phyloP scores from a whole-genome alignment of 495 filamentous ascomycete genomes.

The Pseudomonodictys pantanalensis region DNA sequence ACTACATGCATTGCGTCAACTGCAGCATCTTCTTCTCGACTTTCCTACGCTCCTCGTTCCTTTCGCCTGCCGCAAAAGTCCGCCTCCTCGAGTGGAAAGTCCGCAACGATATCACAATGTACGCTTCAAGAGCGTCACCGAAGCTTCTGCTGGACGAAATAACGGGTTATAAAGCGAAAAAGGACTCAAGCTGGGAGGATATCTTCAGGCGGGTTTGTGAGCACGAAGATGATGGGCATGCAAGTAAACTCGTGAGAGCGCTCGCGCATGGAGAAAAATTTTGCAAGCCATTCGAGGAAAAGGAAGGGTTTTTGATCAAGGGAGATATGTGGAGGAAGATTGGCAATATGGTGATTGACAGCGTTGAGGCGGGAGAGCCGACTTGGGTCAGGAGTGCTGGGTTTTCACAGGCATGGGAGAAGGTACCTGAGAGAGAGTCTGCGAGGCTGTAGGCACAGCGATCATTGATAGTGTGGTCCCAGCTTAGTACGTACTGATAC shows the following conservation, averaged over 20 bases:
- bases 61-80: constrained; percentile 50
- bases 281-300: constrained; percentile 45
- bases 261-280: constrained; percentile 55
- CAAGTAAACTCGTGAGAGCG: constrained; percentile 69
- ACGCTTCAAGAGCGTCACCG: constrained; percentile 59
- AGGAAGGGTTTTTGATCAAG: constrained; percentile 53
- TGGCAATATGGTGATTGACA: constrained; percentile 60
- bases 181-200: constrained; percentile 47
- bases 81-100: constrained; percentile 76
- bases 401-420: constrained; percentile 58
- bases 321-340: constrained; percentile 70
- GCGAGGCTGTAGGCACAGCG: constrained; percentile 12
- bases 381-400: constrained; percentile 58
- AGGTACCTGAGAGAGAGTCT: constrained; percentile 15
- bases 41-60: constrained; percentile 46
- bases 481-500: too few species aligned
- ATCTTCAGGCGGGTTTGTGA: constrained; percentile 55
- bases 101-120: constrained; percentile 64
- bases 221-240: constrained; percentile 74
- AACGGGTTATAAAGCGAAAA: constrained; percentile 49
- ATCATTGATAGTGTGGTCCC: too few species aligned
- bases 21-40: constrained; percentile 60
- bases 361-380: constrained; percentile 46
- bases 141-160: constrained; percentile 56
- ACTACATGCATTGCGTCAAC: constrained; percentile 68